Evolutionary conservation across 1,284 basidiomycete genomes (phyloP).

Genomic region (Cerrena zonata): DNA sequence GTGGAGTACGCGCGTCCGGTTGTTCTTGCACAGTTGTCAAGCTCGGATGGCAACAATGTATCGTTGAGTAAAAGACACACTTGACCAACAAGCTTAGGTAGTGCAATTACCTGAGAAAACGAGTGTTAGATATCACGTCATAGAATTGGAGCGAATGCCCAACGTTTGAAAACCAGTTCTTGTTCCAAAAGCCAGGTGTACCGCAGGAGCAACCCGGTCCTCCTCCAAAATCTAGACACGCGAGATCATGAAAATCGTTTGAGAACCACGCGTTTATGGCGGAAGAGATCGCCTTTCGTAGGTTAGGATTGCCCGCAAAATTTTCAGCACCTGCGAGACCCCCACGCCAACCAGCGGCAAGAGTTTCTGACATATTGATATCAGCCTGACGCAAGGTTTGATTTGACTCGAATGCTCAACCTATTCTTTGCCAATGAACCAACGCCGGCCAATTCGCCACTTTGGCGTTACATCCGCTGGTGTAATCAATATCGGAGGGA

Average conservation of each 20-base stretch:
- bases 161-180: constrained; percentile 67
- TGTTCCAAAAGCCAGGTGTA: constrained; percentile 58
- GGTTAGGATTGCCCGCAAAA: constrained; percentile 19
- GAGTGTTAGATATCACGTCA: not conserved
- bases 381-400: not conserved
- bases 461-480: constrained; percentile 50
- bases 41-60: constrained; percentile 36
- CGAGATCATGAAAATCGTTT: constrained; percentile 48
- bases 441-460: constrained; percentile 63
- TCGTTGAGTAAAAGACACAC: constrained; percentile 51
- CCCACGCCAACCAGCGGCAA: constrained; percentile 46
- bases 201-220: constrained; percentile 44
- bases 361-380: constrained; percentile 18
- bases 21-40: constrained; percentile 44
- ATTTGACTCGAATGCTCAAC: constrained; percentile 20
- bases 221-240: constrained; percentile 52
- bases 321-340: not conserved
- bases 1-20: constrained; percentile 47
- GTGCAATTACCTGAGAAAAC: constrained; percentile 45
- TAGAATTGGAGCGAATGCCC: constrained; percentile 1
- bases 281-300: constrained; percentile 38
- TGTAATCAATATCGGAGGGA: constrained; percentile 46
- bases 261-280: constrained; percentile 64
- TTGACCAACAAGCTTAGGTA: constrained; percentile 50
- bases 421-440: constrained; percentile 51